Percentiles rank a stretch among this genome's conserved stretches.
Conservation (phyloP, 75 land plant species). For the Picea glauca region DNA sequence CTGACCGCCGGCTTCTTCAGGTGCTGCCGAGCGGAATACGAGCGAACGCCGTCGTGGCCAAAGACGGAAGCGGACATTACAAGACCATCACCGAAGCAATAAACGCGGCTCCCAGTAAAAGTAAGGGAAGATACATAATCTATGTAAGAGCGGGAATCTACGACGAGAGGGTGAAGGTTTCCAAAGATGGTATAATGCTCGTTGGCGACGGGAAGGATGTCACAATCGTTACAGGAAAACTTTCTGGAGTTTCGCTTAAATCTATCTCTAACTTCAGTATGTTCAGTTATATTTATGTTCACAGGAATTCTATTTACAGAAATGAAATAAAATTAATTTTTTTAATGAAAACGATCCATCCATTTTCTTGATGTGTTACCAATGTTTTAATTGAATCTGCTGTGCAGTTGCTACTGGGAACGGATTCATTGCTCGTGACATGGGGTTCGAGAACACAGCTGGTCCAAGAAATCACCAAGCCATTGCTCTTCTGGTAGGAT, state of each 20-base stretch:
- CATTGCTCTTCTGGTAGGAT: constrained; percentile 23
- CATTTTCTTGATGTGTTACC: not conserved
- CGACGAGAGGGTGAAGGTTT: constrained; percentile 12
- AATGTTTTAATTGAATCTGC: not conserved
- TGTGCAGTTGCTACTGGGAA: constrained; percentile 18
- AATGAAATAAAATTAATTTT: too few species aligned
- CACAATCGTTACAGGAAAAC: constrained; percentile 24
- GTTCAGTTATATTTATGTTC: too few species aligned
- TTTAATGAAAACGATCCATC: not conserved
- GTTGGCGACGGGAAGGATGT: constrained; percentile 27
- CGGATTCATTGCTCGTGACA: constrained; percentile 32
- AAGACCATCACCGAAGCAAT: constrained; percentile 17
- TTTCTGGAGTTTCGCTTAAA: not conserved
- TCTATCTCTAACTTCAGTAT: constrained; percentile 8
- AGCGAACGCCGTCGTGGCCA: constrained; percentile 24
- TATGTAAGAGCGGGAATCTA: constrained; percentile 34
- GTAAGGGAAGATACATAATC: constrained; percentile 10
- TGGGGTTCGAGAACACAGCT: constrained; percentile 38
- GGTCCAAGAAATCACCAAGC: constrained; percentile 30
- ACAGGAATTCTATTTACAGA: not conserved
- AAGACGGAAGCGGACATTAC: constrained; percentile 28
- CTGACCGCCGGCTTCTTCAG: constrained; percentile 14
- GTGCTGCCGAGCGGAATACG: not conserved
- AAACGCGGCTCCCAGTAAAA: constrained; percentile 8
- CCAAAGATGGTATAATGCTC: constrained; percentile 21